phyloP scores from a whole-genome alignment of 192 early-diverging fungal species.

The Coemansia javaensis region DNA sequence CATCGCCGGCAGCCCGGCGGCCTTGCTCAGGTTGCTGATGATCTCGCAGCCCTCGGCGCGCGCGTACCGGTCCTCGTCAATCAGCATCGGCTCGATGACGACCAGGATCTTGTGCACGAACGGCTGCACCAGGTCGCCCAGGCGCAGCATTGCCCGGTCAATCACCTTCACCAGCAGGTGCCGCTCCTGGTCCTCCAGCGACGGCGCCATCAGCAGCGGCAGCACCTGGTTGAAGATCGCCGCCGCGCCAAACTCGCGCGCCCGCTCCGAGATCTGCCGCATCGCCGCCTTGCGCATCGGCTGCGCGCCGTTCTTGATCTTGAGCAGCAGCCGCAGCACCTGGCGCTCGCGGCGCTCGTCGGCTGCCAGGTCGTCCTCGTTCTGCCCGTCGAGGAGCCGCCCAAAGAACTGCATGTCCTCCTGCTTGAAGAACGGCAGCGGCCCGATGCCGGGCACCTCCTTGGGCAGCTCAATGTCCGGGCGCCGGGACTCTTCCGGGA shows the following conservation, averaged over 20 bases:
- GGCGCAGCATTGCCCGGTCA: slow-evolving; percentile 91
- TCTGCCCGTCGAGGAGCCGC: slow-evolving; percentile 77
- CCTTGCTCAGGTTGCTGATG: slow-evolving; percentile 95
- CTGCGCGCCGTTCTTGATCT: slow-evolving; percentile 98
- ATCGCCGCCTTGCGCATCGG: slow-evolving; percentile 89
- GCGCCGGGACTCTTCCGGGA: slow-evolving; percentile 72
- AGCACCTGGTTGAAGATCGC: slow-evolving; percentile 95
- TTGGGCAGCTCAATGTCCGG: slow-evolving; percentile 64
- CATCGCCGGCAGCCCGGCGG: slow-evolving; percentile 96
- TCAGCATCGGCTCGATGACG: slow-evolving; percentile 94
- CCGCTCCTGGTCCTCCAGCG: slow-evolving; percentile 96
- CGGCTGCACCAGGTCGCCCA: slow-evolving; percentile 93
- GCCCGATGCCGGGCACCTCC: slow-evolving; percentile 84
- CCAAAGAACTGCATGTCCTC: slow-evolving; percentile 99
- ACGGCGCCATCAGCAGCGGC: slow-evolving; percentile 93
- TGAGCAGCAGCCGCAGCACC: slow-evolving; percentile 90
- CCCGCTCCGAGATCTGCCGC: slow-evolving; percentile 94
- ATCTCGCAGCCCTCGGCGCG: slow-evolving; percentile 96
- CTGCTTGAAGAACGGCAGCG: slow-evolving; percentile 88
- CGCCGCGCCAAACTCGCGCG: slow-evolving; percentile 88
- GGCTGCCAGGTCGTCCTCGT: slow-evolving; percentile 73
- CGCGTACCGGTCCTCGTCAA: slow-evolving; percentile 97
- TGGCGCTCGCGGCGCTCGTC: slow-evolving; percentile 93
- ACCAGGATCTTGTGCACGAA: slow-evolving; percentile 99
- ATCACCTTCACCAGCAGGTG: slow-evolving; percentile 98